A percentile compares a stretch with the other conserved stretches of the same genome.
Conservation (phyloP, 768 basidiomycete species). For the Brasilioporus rufonigricans region DNA sequence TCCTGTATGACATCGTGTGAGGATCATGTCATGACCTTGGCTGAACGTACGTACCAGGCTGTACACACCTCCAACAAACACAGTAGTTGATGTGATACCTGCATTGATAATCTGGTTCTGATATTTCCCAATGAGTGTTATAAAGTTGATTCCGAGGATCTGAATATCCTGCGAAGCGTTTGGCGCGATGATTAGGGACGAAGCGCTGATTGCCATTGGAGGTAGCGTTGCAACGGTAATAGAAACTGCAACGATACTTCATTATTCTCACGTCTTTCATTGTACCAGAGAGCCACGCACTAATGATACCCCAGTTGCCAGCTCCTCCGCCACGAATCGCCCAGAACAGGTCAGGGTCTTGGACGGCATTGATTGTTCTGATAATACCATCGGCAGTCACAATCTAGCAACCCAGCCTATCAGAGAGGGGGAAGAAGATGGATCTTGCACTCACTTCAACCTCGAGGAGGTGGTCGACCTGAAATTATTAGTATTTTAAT, state of each 20-base stretch:
- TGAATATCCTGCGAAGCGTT: slow-evolving; percentile 11
- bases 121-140: slow-evolving; percentile 19
- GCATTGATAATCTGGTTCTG: slow-evolving; percentile 10
- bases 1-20: background rate
- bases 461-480: slow-evolving; percentile 49
- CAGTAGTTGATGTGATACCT: slow-evolving; percentile 4
- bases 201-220: slow-evolving; percentile 5
- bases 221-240: slow-evolving; percentile 16
- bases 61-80: background rate
- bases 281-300: slow-evolving; percentile 3
- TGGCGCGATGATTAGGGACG: slow-evolving; percentile 7
- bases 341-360: slow-evolving; percentile 50
- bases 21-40: background rate
- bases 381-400: slow-evolving; percentile 41
- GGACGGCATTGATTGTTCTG: slow-evolving; percentile 38
- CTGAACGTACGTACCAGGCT: slow-evolving; percentile 2
- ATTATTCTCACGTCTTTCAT: background rate
- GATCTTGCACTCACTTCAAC: slow-evolving; percentile 23
- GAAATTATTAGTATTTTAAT: background rate
- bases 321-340: slow-evolving; percentile 53
- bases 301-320: slow-evolving; percentile 47
- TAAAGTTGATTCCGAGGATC: slow-evolving; percentile 10
- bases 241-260: slow-evolving; percentile 1
- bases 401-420: slow-evolving; percentile 15
- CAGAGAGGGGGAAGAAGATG: background rate